A percentile compares a stretch with the other conserved stretches of the same genome.
Conservation (phyloP, 495 filamentous ascomycete genomes). For the Aspergillus leporis region DNA sequence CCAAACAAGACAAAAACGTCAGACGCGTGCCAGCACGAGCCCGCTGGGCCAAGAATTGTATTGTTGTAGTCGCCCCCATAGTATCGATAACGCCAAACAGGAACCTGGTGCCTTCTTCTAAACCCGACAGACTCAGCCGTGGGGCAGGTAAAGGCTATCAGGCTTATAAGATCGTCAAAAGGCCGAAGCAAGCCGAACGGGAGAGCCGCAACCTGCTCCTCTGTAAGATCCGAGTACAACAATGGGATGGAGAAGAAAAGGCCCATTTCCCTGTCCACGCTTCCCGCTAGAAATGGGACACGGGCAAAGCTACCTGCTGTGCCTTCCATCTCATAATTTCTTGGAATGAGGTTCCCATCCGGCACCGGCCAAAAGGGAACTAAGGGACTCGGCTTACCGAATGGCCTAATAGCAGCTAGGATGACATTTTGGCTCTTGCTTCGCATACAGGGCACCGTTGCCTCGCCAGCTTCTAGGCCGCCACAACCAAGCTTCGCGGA, state of each 20-base stretch:
- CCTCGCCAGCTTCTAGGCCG: slow-evolving; percentile 21
- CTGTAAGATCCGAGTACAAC: slow-evolving; percentile 10
- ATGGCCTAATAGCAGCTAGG: slow-evolving; percentile 23
- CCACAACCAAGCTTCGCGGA: slow-evolving; percentile 40
- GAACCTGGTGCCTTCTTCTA: slow-evolving; percentile 10
- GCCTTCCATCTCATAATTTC: neutral
- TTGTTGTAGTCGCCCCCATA: slow-evolving; percentile 43
- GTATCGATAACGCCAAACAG: slow-evolving; percentile 50
- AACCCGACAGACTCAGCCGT: slow-evolving; percentile 5
- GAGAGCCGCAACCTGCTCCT: slow-evolving; percentile 4
- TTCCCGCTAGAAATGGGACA: slow-evolving; percentile 15
- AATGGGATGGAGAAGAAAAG: slow-evolving; percentile 14
- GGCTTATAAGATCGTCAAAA: slow-evolving; percentile 1
- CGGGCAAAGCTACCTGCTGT: slow-evolving; percentile 12
- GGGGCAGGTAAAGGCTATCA: slow-evolving; percentile 15
- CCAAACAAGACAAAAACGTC: slow-evolving; percentile 47
- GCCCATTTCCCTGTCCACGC: slow-evolving; percentile 15
- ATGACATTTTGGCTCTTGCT: slow-evolving; percentile 30
- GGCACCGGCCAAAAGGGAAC: slow-evolving; percentile 10
- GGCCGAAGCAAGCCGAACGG: slow-evolving; percentile 11
- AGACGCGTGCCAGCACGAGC: slow-evolving; percentile 45
- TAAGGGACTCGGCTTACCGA: neutral
- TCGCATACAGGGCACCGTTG: slow-evolving; percentile 47
- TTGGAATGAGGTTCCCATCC: slow-evolving; percentile 11
- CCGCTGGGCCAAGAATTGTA: slow-evolving; percentile 27